Evolutionary conservation across 2,329 filamentous ascomycete species (phyloP), one percentile per base, ranked within the genome.

Genomic region (Fusarium luffae): DNA sequence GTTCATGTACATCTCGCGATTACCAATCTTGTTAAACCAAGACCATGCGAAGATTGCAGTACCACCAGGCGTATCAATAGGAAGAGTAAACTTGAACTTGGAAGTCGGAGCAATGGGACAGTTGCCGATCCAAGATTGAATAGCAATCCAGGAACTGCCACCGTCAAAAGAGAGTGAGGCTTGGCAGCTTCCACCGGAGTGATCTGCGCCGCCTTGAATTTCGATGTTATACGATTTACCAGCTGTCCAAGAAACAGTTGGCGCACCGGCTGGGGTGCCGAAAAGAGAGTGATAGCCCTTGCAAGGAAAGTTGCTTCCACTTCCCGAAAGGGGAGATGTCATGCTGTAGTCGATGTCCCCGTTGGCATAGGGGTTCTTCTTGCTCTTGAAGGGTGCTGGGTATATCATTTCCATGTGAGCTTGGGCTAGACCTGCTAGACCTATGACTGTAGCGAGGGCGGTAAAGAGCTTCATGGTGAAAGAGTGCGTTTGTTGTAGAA

Each of bases 1-100:
- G 80, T 93, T 93, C 90, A 93, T 93, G 85, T 95, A 96, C 87
- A 92, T 92, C 77, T 94, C 92, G 49, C 92, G 86, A 79, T 93
- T 93, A 23, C 92, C 92, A 37, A 91, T 80, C 69, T 88, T 83
- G 83, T 93, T 93, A 81, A 92, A 90, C 90, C 90, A 92, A 18
- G 88, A 89, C 93, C 93, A 94, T 23, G 89, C 88, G 47, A 94
- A 86, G 27, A 94, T 76, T 54, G 89, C 90, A n/a, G 89, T 85
- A 79, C 79, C 82, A 60, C 30, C 52, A 5, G 67, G 67, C 5
- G 67, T 70, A 6, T 69, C 67, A 79, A 75, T 78, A 4, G 92
- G 92, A 18, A 94, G 81, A 18, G 83, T 86, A 78, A 94, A 94
- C 66, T 84, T 79, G 78, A 90, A 92, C 54, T 79, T 84, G 28